Conservation (phyloP, 164 flowering plant species). For the Cinnamomum chago region DNA sequence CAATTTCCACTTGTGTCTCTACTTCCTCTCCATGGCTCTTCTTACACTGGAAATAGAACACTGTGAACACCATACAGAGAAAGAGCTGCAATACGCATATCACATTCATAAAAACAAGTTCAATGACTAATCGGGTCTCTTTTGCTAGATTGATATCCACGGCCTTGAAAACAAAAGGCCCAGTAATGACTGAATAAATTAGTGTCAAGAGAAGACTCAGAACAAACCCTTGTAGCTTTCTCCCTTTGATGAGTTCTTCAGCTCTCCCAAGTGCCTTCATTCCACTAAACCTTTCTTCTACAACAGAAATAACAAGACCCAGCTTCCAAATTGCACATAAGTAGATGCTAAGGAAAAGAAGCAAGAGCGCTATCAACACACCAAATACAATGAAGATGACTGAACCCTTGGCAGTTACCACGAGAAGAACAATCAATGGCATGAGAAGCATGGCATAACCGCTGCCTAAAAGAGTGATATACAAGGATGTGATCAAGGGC, state of each 20-base stretch:
- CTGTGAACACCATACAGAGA: neutral
- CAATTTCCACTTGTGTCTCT: neutral
- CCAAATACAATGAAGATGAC: neutral
- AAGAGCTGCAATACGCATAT: neutral
- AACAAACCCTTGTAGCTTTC: neutral
- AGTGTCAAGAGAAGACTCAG: neutral
- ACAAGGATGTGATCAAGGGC: slow-evolving; percentile 17
- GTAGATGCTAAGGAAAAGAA: neutral
- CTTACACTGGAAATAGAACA: neutral
- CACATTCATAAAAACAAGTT: neutral
- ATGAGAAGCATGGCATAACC: neutral
- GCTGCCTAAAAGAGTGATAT: neutral
- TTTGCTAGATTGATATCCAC: neutral
- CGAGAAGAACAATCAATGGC: neutral
- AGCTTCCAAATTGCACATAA: neutral
- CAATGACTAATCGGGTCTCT: neutral
- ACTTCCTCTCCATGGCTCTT: neutral
- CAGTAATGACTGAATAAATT: neutral
- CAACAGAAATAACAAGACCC: neutral
- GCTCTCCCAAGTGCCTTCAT: neutral
- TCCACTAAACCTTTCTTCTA: neutral
- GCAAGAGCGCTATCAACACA: neutral
- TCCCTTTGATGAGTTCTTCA: neutral
- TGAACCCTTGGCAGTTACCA: too few relatives aligned
- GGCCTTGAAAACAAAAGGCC: neutral